These are phyloP conservation scores for Hericium rajendrae DNA, from an alignment of 768 basidiomycete species.

Conservation along the genomic window DNA sequence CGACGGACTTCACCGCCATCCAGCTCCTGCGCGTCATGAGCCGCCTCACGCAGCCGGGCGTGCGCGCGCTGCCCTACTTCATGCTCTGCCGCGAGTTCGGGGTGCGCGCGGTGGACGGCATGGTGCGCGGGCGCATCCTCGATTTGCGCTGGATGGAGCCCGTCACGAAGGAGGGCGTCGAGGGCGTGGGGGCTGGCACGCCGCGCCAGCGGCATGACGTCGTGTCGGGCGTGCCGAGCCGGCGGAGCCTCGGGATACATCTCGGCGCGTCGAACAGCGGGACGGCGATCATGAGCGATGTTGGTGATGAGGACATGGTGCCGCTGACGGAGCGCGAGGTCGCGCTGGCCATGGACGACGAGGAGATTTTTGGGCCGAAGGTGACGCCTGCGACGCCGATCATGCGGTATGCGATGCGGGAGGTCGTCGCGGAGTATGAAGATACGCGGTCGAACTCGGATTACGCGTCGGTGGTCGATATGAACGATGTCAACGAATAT, in stretches of 20 bases:
- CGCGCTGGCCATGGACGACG: constrained; percentile 30
- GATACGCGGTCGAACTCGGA: constrained; percentile 67
- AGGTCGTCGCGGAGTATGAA: constrained; percentile 77
- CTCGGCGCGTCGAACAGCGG: constrained; percentile 14
- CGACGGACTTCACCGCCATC: constrained; percentile 66
- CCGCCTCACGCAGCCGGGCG: constrained; percentile 55
- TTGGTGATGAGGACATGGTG: constrained; percentile 27
- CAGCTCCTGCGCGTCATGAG: constrained; percentile 78
- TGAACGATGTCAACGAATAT: constrained; percentile 37
- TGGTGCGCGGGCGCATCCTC: constrained; percentile 69
- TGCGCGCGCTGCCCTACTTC: constrained; percentile 68
- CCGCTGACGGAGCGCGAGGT: constrained; percentile 34
- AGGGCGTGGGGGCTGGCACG: constrained; percentile 17
- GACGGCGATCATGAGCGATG: constrained; percentile 15
- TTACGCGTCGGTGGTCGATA: constrained; percentile 69
- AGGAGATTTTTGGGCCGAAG: constrained; percentile 61
- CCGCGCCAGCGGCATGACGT: constrained; percentile 15
- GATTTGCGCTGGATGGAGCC: constrained; percentile 73
- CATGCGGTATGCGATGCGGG: constrained; percentile 76
- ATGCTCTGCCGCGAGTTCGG: constrained; percentile 77
- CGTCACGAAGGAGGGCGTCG: constrained; percentile 44
- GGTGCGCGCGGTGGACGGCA: constrained; percentile 73
- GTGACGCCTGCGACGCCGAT: constrained; percentile 71
- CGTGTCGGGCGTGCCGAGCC: constrained; percentile 15
- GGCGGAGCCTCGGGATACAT: constrained; percentile 14